Percentiles rank a stretch among this genome's conserved stretches.
These are phyloP conservation scores for Pseudoturritis turrita DNA, from an alignment of 345 rosid species.

Conservation along the genomic window DNA sequence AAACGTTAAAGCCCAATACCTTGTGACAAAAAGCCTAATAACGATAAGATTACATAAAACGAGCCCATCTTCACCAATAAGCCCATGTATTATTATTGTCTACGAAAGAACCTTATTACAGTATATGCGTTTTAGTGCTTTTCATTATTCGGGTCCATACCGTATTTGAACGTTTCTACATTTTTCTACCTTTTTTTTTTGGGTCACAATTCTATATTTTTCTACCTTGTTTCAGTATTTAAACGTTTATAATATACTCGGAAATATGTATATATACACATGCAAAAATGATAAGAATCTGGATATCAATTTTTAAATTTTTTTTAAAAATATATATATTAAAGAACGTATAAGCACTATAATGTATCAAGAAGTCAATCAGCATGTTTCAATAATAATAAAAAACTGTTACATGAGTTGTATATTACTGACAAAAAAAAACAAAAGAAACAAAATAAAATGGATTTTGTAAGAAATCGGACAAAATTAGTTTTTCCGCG, in stretches of 20 bases:
- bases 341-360: neutral
- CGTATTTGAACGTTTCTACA: neutral
- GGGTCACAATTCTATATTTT: neutral
- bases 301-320: too few relatives aligned
- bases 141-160: neutral
- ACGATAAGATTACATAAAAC: neutral
- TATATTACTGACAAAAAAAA: neutral
- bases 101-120: neutral
- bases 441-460: neutral
- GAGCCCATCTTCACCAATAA: neutral
- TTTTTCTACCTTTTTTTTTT: neutral
- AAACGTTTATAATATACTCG: neutral
- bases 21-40: neutral
- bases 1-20: neutral
- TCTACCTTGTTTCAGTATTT: neutral
- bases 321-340: too few relatives aligned
- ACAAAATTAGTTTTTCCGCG: slow-evolving; percentile 28
- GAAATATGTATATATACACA: neutral
- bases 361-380: neutral
- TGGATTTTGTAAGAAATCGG: slow-evolving; percentile 15
- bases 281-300: neutral
- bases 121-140: neutral
- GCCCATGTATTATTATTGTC: neutral
- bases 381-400: neutral
- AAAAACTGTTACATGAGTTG: neutral